Percentiles rank a stretch among this genome's conserved stretches.
Evolutionary conservation across 768 basidiomycete genomes (phyloP).

Genomic region (Mycena albidolilacea): DNA sequence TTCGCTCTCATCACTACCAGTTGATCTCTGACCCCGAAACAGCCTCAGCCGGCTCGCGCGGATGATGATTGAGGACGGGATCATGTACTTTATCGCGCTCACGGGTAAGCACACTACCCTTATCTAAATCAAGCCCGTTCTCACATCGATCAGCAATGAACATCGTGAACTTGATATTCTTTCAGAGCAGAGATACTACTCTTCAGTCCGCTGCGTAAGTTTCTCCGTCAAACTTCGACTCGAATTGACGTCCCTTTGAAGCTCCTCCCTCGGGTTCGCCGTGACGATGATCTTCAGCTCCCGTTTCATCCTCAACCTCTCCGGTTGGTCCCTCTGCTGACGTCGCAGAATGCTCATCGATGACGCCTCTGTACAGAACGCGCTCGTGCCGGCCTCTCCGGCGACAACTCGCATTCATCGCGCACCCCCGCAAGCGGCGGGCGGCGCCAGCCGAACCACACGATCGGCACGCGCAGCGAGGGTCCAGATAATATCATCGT

Average conservation of each 20-base stretch:
- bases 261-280: constrained; percentile 1
- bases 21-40: not conserved
- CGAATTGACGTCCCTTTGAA: not conserved
- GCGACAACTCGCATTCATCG: constrained; percentile 28
- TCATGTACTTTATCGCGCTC: constrained; percentile 31
- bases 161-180: constrained; percentile 29
- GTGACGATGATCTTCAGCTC: constrained; percentile 30
- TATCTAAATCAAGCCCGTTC: not conserved
- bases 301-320: constrained; percentile 37
- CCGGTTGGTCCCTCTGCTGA: constrained; percentile 8
- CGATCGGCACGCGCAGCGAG: not conserved
- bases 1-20: no score
- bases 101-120: not conserved
- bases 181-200: constrained; percentile 22
- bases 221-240: not conserved
- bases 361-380: constrained; percentile 10
- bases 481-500: constrained; percentile 16
- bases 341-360: not conserved
- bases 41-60: constrained; percentile 21
- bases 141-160: constrained; percentile 26
- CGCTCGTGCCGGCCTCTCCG: constrained; percentile 22
- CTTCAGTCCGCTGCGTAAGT: constrained; percentile 27
- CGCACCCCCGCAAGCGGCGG: constrained; percentile 10
- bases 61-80: constrained; percentile 31
- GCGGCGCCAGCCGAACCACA: not conserved